phyloP scores from a whole-genome alignment of 192 early-diverging fungal species.

The Coemansia sp. region DNA sequence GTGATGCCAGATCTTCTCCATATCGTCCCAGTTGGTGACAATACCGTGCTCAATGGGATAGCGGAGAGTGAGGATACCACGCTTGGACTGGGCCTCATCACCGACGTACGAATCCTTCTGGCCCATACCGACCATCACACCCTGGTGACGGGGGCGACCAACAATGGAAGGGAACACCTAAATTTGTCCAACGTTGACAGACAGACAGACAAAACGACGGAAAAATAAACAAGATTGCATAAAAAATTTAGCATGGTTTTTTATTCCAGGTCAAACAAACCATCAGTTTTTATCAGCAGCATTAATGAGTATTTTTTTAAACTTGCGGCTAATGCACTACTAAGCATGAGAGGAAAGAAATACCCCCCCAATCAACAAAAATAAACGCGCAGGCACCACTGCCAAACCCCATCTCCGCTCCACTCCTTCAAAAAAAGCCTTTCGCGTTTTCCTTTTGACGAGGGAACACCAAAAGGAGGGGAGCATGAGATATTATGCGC shows the following conservation, averaged over 20 bases:
- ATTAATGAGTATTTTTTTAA: no score
- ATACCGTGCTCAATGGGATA: slow-evolving; percentile 93
- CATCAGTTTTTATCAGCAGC: no score
- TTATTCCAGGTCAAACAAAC: no score
- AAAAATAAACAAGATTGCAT: slow-evolving; percentile 3
- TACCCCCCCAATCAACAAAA: no score
- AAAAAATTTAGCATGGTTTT: neutral
- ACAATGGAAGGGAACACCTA: slow-evolving; percentile 82
- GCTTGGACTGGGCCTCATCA: slow-evolving; percentile 88
- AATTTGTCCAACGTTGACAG: neutral
- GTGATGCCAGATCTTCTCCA: slow-evolving; percentile 97
- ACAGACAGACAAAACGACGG: slow-evolving; percentile 15
- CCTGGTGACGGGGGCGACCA: slow-evolving; percentile 83
- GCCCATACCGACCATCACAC: slow-evolving; percentile 90
- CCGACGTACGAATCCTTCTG: slow-evolving; percentile 90
- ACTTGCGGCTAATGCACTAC: no score
- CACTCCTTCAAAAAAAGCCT: no score
- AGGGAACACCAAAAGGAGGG: neutral
- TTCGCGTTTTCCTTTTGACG: no score
- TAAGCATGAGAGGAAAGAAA: no score
- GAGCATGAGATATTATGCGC: no score
- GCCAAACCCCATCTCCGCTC: neutral
- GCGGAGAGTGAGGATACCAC: slow-evolving; percentile 83
- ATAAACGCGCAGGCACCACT: neutral
- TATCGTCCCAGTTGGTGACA: slow-evolving; percentile 92